Conservation (phyloP, 768 basidiomycete species). For the Hebeloma cylindrosporum region DNA sequence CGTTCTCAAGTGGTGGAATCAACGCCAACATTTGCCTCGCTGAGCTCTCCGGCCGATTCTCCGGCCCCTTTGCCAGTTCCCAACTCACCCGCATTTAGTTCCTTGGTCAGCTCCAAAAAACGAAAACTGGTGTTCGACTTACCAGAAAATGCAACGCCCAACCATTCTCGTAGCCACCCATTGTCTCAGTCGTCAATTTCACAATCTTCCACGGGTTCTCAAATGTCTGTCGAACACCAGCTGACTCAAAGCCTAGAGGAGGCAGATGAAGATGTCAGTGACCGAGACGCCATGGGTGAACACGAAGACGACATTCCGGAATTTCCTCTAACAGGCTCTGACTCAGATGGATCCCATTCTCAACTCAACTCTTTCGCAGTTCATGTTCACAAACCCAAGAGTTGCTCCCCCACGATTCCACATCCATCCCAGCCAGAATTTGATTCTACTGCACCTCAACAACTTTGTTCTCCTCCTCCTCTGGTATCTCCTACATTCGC, state of each 20-base stretch:
- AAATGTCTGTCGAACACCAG: constrained; percentile 46
- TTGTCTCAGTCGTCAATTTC: constrained; percentile 21
- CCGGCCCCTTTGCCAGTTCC: constrained; percentile 21
- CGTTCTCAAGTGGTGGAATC: neutral
- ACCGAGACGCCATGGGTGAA: neutral
- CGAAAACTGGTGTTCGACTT: constrained; percentile 6
- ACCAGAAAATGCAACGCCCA: constrained; percentile 2
- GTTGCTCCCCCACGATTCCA: too few relatives aligned
- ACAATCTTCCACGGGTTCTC: constrained; percentile 35
- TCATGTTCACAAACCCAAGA: constrained; percentile 16
- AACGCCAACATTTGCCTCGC: constrained; percentile 23
- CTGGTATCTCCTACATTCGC: constrained; percentile 18
- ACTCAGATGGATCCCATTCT: constrained; percentile 17
- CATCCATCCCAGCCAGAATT: constrained; percentile 4
- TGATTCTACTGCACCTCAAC: constrained; percentile 8
- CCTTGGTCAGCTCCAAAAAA: constrained; percentile 17
- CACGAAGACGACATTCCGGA: neutral
- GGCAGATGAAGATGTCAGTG: neutral
- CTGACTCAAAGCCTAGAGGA: constrained; percentile 41
- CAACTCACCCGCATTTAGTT: constrained; percentile 25
- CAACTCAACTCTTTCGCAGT: constrained; percentile 14
- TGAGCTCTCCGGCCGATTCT: constrained; percentile 22
- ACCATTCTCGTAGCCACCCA: constrained; percentile 6
- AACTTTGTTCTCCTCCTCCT: constrained; percentile 12
- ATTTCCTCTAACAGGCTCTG: neutral